phyloP scores from a whole-genome alignment of 306 rosid species.

The Acmispon strigosus region DNA sequence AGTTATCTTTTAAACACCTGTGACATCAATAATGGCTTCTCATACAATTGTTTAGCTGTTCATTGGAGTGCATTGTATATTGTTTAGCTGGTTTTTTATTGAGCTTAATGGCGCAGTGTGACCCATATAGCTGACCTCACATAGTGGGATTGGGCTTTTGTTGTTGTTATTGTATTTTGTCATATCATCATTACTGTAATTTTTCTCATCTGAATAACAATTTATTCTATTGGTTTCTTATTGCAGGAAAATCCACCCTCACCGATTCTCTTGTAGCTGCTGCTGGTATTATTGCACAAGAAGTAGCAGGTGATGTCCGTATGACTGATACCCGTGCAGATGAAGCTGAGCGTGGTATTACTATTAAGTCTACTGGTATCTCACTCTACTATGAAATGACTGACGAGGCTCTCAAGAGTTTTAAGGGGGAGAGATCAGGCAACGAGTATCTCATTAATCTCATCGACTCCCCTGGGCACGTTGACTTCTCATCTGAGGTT shows the following conservation, averaged over 20 bases:
- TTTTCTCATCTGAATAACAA: background rate
- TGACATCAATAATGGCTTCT: background rate
- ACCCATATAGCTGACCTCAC: too few relatives aligned
- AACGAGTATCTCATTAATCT: slow-evolving; percentile 93
- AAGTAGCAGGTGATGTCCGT: slow-evolving; percentile 93
- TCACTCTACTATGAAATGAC: slow-evolving; percentile 87
- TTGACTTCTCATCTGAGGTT: slow-evolving; percentile 89
- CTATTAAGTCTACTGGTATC: slow-evolving; percentile 88
- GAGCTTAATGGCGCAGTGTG: too few relatives aligned
- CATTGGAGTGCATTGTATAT: background rate
- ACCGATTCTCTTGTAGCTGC: slow-evolving; percentile 96
- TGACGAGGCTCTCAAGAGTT: slow-evolving; percentile 45
- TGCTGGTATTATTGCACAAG: slow-evolving; percentile 91
- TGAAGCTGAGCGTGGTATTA: slow-evolving; percentile 97
- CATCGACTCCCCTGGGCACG: slow-evolving; percentile 90
- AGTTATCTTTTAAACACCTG: background rate
- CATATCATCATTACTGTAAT: background rate
- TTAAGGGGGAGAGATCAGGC: slow-evolving; percentile 63
- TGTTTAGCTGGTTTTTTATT: too few relatives aligned
- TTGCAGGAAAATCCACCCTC: slow-evolving; percentile 71
- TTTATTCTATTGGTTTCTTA: background rate
- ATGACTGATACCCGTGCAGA: slow-evolving; percentile 91
- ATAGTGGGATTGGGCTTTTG: too few relatives aligned
- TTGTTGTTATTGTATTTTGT: too few relatives aligned
- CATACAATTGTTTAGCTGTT: background rate